phyloP scores from a whole-genome alignment of 345 rosid species.

The Bruguiera gymnorhiza region DNA sequence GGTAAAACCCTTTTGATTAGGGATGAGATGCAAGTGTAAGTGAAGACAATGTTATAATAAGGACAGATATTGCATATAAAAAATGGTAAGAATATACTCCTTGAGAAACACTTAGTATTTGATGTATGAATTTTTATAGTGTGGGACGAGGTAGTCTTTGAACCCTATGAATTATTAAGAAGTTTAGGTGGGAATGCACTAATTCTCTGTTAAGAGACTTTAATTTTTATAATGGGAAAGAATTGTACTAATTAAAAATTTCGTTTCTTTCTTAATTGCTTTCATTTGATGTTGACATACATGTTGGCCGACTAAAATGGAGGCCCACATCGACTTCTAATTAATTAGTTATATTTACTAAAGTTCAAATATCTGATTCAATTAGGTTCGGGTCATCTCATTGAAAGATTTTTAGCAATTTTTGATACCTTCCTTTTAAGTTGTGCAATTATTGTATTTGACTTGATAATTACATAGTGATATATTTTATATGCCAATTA shows the following conservation, averaged over 20 bases:
- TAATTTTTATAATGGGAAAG: neutral
- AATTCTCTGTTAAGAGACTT: neutral
- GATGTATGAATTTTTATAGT: too few relatives aligned
- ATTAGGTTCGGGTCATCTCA: slow-evolving; percentile 28
- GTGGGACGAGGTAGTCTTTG: neutral
- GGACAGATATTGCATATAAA: too few relatives aligned
- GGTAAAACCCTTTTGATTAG: slow-evolving; percentile 15
- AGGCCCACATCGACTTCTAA: slow-evolving; percentile 19
- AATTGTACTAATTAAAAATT: neutral
- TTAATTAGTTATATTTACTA: neutral
- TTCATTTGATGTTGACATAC: neutral
- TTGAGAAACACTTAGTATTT: too few relatives aligned
- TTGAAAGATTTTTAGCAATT: neutral
- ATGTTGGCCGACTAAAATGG: slow-evolving; percentile 9
- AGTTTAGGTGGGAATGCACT: neutral
- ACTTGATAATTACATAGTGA: neutral
- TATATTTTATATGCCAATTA: neutral
- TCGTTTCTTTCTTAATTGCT: neutral
- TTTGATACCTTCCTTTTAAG: neutral
- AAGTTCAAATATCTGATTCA: neutral
- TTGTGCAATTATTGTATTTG: neutral
- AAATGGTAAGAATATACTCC: too few relatives aligned
- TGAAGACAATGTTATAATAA: neutral
- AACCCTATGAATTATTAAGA: neutral
- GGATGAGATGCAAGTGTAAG: neutral